A percentile compares a stretch with the other conserved stretches of the same genome.
These are phyloP conservation scores for Trichoderma lentiforme DNA, from an alignment of 2,329 filamentous ascomycete species.

Conservation along the genomic window DNA sequence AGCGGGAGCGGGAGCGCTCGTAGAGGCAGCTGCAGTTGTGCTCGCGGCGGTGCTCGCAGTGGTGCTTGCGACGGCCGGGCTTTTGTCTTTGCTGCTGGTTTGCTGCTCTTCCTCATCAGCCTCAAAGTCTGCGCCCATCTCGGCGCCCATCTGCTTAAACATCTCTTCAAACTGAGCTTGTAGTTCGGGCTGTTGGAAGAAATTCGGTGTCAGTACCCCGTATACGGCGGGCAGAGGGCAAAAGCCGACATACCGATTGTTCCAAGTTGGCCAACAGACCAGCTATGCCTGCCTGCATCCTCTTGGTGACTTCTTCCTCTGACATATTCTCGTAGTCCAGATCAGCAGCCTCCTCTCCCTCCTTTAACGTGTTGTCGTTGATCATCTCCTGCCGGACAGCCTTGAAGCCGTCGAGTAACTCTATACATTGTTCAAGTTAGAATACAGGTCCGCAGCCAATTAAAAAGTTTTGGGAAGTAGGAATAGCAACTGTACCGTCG, in stretches of 20 bases:
- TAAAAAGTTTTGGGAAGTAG: slow-evolving; percentile 12
- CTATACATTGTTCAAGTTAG: slow-evolving; percentile 40
- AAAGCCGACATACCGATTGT: slow-evolving; percentile 44
- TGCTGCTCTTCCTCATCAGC: slow-evolving; percentile 20
- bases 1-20: slow-evolving; percentile 14
- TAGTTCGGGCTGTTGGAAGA: slow-evolving; percentile 58
- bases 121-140: slow-evolving; percentile 53
- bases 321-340: slow-evolving; percentile 48
- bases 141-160: slow-evolving; percentile 66
- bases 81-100: neutral
- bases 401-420: slow-evolving; percentile 85
- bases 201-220: neutral
- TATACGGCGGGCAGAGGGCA: neutral
- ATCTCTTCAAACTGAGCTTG: slow-evolving; percentile 75
- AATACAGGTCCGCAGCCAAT: neutral
- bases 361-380: slow-evolving; percentile 7
- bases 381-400: slow-evolving; percentile 11
- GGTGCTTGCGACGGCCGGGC: neutral
- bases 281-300: slow-evolving; percentile 89
- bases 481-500: slow-evolving; percentile 59
- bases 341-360: slow-evolving; percentile 51
- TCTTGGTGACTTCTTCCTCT: slow-evolving; percentile 78
- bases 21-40: slow-evolving; percentile 25
- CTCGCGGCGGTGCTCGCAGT: slow-evolving; percentile 21
- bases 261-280: slow-evolving; percentile 72